Conservation (phyloP, 148 eudicot species). For the Nepenthes gracilis region DNA sequence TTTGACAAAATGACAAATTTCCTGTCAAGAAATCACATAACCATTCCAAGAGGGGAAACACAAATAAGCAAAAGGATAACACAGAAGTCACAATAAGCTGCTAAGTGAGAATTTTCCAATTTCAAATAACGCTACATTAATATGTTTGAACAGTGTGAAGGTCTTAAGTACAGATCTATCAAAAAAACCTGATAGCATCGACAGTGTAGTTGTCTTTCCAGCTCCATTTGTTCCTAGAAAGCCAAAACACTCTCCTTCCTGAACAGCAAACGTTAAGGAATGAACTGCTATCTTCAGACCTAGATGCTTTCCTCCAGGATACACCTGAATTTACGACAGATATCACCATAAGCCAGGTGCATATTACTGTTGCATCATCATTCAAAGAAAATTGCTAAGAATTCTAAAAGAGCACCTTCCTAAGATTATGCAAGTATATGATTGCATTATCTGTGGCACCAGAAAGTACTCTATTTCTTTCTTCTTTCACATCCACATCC, state of each 20-base stretch:
- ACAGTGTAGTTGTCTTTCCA: constrained; percentile 92
- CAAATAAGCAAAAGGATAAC: too few species aligned
- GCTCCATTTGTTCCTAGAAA: constrained; percentile 98
- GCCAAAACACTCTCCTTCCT: constrained; percentile 97
- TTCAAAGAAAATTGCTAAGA: background rate
- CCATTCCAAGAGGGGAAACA: too few species aligned
- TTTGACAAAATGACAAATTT: too few species aligned
- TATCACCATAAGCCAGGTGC: constrained; percentile 6
- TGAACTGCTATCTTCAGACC: constrained; percentile 71
- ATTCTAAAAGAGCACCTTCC: constrained; percentile 42
- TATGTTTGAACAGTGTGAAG: background rate
- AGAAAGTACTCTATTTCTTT: constrained; percentile 74
- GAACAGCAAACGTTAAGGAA: constrained; percentile 85
- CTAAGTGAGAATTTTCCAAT: too few species aligned
- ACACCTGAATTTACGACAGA: constrained; percentile 37
- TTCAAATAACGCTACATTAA: background rate
- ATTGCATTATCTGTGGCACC: constrained; percentile 71
- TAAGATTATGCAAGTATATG: constrained; percentile 68
- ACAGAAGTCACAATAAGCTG: too few species aligned
- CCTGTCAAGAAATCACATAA: too few species aligned
- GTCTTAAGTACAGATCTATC: background rate
- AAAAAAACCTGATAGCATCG: constrained; percentile 71
- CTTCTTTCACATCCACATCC: constrained; percentile 73
- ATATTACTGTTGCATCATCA: background rate
- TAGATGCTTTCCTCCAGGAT: constrained; percentile 51